Base-by-base conservation (phyloP, 331 rosid genomes). In the Saraca asoca region DNA sequence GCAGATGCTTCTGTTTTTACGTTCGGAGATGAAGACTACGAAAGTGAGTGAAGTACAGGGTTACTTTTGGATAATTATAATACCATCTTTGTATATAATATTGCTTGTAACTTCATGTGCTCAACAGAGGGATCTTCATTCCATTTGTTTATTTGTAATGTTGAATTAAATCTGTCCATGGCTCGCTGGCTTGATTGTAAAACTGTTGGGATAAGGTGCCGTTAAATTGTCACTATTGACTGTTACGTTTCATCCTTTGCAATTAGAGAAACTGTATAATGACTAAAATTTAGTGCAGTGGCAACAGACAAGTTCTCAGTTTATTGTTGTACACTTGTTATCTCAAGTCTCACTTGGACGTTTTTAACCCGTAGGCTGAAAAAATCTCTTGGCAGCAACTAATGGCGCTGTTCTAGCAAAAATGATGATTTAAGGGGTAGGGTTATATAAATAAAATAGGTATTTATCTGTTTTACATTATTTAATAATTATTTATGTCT, bases 1-100 rank as follows among this genome's bases (percentile, higher is more conserved):
- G 99, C 99, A 17, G 99, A 94, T 88, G 92, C 99, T 37, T 94
- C 99, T 17, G 99, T 90, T 16, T 88, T 94, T 66, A 75, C 96
- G 7, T 94, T 94, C 15, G 99, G 99, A 51, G 97, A 94, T 18
- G 99, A 94, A 64, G 99, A 94, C 78, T 90, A 81, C 5, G 97
- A 86, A 75, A 94, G 96, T 61, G 99, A 90, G 75, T 90, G 77
- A 82, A 76, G 49, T 42, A n/a, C 63, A 38, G 34, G 69, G 38
- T 34, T 15, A 67, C 20, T 5, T 44, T 29, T 44, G 38, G 45
- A 38, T 51, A 63, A 51, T 31, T 17, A 58, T 58, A 54, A 55
- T 51, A 54, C 18, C 38, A 24, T 57, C 49, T 82, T 39, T 90
- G 99, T 94, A 90, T 79, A 88, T 88, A 86, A 59, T 48, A 76